Evolutionary conservation across 2,329 filamentous ascomycete genomes (phyloP), one percentile per base, ranked within the genome.

Genomic region (Emericellopsis atlantica): DNA sequence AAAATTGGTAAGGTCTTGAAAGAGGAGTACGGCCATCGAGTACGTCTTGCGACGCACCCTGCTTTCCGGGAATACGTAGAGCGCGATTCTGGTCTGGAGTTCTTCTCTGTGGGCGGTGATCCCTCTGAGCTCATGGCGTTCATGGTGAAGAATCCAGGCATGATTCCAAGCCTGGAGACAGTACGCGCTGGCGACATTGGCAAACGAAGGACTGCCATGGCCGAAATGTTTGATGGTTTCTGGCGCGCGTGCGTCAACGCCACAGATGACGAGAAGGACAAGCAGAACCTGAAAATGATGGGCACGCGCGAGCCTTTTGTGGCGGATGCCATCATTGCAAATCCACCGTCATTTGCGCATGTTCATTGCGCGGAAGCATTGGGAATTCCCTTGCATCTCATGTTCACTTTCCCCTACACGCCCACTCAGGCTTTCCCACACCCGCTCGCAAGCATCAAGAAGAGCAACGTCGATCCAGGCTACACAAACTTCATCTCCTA

Each of bases 331-430:
- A 90, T 92, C 49, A 90, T 92, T 44, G 84, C 85, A 0, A 92
- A 92, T 47, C 85, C 85, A 0, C 83, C 83, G 0, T 81, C 74
- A 46, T 86, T 89, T 56, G 82, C 81, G 0, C 84, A 88, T 52
- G 67, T 88, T 1, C 84, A 88, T 58, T 87, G 84, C 46, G 85
- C 85, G 0, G 84, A 92, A 58, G 77, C 81, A 22, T 57, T 92
- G 21, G 84, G 84, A 0, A 76, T 89, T 16, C 85, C 85, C 0
- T 58, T 90, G 3, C 83, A 89, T 54, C 64, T 95, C 46, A 92
- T 94, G 81, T 95, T 95, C 56, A 95, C 88, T 44, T 82, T 89
- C 43, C 84, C 84, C 0, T 89, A 85, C 51, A 84, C 78, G 0
- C 82, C 84, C 0, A 89, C 84, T 0, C 72, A 79, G 42, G 70